phyloP scores from a whole-genome alignment of 306 rosid species.

The Trichosanthes cucumerina region DNA sequence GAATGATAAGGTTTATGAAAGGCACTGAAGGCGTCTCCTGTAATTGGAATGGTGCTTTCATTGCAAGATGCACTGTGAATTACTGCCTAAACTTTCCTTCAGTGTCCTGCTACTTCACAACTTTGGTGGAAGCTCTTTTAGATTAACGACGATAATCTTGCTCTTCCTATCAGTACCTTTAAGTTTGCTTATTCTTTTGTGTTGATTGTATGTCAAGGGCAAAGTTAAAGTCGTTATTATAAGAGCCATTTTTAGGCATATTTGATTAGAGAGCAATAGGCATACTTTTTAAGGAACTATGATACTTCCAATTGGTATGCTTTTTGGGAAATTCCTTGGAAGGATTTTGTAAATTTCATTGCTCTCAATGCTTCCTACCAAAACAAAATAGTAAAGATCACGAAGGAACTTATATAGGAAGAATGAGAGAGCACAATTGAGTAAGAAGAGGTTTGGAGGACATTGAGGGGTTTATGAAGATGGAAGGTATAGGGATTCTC shows the following conservation, averaged over 20 bases:
- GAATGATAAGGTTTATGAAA: too few relatives aligned
- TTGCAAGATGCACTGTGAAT: too few relatives aligned
- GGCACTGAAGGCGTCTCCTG: too few relatives aligned
- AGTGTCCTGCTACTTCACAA: too few relatives aligned
- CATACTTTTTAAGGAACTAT: neutral
- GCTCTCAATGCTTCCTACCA: neutral
- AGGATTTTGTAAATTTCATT: neutral
- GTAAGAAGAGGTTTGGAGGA: too few relatives aligned
- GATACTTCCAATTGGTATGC: neutral
- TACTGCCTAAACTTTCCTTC: too few relatives aligned
- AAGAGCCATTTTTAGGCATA: neutral
- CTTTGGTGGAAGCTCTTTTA: too few relatives aligned
- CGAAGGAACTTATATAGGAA: neutral
- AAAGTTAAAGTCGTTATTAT: neutral
- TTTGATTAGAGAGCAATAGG: neutral
- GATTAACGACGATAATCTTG: too few relatives aligned
- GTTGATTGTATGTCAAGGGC: neutral
- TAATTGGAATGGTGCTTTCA: too few relatives aligned
- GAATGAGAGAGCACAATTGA: neutral
- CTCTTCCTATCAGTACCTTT: neutral
- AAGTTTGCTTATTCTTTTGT: neutral
- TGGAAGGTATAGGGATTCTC: too few relatives aligned
- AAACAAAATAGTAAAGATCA: neutral
- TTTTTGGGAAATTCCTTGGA: neutral
- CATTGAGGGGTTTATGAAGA: too few relatives aligned